These are phyloP conservation scores for Epichloe baconii DNA, from an alignment of 2,329 filamentous ascomycete genomes.

Conservation along the genomic window DNA sequence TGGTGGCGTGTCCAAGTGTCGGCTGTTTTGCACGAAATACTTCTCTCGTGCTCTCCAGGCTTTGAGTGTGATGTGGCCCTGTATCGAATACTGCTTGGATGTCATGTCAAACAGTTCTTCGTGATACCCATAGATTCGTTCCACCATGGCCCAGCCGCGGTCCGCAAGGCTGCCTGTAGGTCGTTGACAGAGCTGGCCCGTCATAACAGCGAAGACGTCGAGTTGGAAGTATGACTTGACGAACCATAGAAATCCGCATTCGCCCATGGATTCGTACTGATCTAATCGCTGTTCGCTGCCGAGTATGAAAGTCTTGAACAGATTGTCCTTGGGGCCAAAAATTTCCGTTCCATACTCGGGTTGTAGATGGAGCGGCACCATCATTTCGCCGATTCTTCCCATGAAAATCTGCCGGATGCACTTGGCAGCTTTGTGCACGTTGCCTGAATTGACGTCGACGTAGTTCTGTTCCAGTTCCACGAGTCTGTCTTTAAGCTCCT, in stretches of 20 bases:
- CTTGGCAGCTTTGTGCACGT: conserved; percentile 37
- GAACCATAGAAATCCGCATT: conserved; percentile 42
- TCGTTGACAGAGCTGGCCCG: conserved; percentile 38
- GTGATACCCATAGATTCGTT: conserved; percentile 34
- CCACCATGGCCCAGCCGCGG: conserved; percentile 36
- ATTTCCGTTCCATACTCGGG: conserved; percentile 38
- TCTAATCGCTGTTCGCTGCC: conserved; percentile 33
- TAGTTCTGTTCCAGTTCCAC: conserved; percentile 34
- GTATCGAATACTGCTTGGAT: conserved; percentile 28
- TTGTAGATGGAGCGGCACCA: conserved; percentile 32
- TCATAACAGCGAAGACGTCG: conserved; percentile 42
- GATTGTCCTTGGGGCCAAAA: conserved; percentile 34
- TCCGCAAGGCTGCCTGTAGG: conserved; percentile 37
- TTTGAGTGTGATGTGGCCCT: conserved; percentile 35
- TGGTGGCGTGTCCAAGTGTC: conserved; percentile 26
- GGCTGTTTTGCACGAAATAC: conserved; percentile 24
- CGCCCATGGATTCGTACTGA: conserved; percentile 28
- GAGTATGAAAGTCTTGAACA: conserved; percentile 41
- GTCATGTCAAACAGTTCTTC: conserved; percentile 36
- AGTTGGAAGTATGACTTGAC: conserved; percentile 40
- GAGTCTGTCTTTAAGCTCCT: conserved; percentile 29
- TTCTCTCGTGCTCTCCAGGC: conserved; percentile 40
- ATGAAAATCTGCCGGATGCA: conserved; percentile 33
- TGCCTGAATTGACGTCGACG: conserved; percentile 38
- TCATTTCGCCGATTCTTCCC: conserved; percentile 34